phyloP scores from a whole-genome alignment of 257 asterid species.

The Petunia axillaris region DNA sequence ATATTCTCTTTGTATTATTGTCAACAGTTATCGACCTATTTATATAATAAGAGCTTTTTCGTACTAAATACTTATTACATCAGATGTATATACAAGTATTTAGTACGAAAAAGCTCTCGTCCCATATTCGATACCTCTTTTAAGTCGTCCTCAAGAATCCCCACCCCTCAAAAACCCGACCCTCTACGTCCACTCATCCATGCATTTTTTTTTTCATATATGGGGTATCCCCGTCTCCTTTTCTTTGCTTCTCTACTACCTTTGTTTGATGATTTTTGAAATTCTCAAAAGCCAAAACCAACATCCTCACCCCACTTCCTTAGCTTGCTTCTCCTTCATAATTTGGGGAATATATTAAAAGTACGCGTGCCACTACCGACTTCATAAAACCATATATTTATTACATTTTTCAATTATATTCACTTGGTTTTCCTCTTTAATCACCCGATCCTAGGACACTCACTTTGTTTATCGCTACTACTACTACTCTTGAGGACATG shows the following conservation, averaged over 20 bases:
- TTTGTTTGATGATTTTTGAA: slow-evolving; percentile 37
- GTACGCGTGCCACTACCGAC: slow-evolving; percentile 52
- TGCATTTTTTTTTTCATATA: not conserved
- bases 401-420: not conserved
- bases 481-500: slow-evolving; percentile 7
- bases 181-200: too few species aligned
- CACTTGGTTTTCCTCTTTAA: slow-evolving; percentile 29
- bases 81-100: too few species aligned
- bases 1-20: too few species aligned
- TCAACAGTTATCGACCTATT: too few species aligned
- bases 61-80: too few species aligned
- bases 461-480: slow-evolving; percentile 16
- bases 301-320: not conserved
- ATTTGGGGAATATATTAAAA: slow-evolving; percentile 45
- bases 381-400: not conserved
- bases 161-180: too few species aligned
- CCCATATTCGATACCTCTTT: too few species aligned
- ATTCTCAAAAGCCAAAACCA: slow-evolving; percentile 34
- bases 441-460: slow-evolving; percentile 53
- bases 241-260: not conserved
- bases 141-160: too few species aligned
- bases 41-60: too few species aligned
- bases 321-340: slow-evolving; percentile 40
- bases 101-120: too few species aligned
- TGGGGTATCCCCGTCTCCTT: not conserved